These are phyloP conservation scores for Mycena citricolor DNA, from an alignment of 1,284 basidiomycete genomes.

Conservation along the genomic window DNA sequence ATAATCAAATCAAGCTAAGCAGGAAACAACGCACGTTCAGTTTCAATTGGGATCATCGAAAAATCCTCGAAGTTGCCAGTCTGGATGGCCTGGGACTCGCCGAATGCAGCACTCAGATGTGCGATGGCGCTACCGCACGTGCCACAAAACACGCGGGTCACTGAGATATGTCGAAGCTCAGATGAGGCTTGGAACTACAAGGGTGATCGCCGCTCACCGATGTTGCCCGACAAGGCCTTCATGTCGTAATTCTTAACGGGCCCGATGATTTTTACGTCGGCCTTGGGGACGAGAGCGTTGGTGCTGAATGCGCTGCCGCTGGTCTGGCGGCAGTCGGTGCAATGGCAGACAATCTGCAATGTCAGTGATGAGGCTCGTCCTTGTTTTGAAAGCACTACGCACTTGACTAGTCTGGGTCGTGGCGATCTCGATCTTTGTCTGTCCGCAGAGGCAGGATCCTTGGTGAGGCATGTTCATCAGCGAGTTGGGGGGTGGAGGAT, in stretches of 20 bases:
- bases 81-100: slow-evolving; percentile 35
- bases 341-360: slow-evolving; percentile 35
- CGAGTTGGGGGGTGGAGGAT: too few species aligned
- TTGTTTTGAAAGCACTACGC: too few species aligned
- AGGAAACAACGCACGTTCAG: slow-evolving; percentile 35
- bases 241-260: slow-evolving; percentile 31
- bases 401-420: slow-evolving; percentile 30
- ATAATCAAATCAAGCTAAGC: too few species aligned
- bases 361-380: too few species aligned
- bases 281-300: slow-evolving; percentile 34
- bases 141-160: slow-evolving; percentile 35
- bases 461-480: slow-evolving; percentile 30
- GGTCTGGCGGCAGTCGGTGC: slow-evolving; percentile 35
- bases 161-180: too few species aligned
- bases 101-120: slow-evolving; percentile 33
- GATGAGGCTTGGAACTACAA: too few species aligned
- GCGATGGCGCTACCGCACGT: slow-evolving; percentile 36
- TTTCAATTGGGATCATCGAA: slow-evolving; percentile 28
- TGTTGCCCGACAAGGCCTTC: slow-evolving; percentile 33
- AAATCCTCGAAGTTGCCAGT: slow-evolving; percentile 35
- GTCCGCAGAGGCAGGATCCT: slow-evolving; percentile 36
- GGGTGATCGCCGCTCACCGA: too few species aligned
- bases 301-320: slow-evolving; percentile 38
- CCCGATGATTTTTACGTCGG: slow-evolving; percentile 32
- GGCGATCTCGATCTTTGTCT: slow-evolving; percentile 29